phyloP scores from a whole-genome alignment of 202 grass and related monocot genomes.

The Setaria viridis region DNA sequence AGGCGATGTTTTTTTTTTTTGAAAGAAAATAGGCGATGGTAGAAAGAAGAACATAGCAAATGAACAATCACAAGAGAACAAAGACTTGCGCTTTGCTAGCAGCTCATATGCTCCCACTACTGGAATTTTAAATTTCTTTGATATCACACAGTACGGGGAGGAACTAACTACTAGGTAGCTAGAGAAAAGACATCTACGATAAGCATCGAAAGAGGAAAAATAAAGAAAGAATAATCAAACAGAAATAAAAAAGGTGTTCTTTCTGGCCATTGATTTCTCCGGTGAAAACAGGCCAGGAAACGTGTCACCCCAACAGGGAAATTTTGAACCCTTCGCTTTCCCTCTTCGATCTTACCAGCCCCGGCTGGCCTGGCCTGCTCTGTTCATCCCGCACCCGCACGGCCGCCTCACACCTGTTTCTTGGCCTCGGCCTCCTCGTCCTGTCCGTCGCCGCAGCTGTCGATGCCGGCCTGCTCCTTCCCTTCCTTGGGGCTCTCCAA shows the following conservation, averaged over 20 bases:
- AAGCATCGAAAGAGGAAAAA: constrained; percentile 19
- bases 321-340: constrained; percentile 57
- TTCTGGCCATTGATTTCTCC: constrained; percentile 34
- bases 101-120: constrained; percentile 12
- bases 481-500: constrained; percentile 85
- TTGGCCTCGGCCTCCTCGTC: constrained; percentile 55
- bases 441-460: constrained; percentile 49
- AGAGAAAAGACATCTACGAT: constrained; percentile 36
- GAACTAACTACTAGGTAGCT: background rate
- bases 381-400: background rate
- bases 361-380: background rate
- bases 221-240: background rate
- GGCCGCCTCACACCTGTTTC: constrained; percentile 33
- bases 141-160: background rate
- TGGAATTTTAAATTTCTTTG: background rate
- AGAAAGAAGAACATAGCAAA: no score
- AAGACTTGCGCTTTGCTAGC: background rate
- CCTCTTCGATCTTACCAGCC: constrained; percentile 25
- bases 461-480: constrained; percentile 39
- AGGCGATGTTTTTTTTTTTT: no score
- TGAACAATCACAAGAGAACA: no score
- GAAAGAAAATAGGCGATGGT: no score
- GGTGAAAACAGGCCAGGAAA: background rate
- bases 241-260: background rate
- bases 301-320: constrained; percentile 25